These are phyloP conservation scores for Penicillium expansum DNA, from an alignment of 2,329 filamentous ascomycete genomes.

Conservation along the genomic window DNA sequence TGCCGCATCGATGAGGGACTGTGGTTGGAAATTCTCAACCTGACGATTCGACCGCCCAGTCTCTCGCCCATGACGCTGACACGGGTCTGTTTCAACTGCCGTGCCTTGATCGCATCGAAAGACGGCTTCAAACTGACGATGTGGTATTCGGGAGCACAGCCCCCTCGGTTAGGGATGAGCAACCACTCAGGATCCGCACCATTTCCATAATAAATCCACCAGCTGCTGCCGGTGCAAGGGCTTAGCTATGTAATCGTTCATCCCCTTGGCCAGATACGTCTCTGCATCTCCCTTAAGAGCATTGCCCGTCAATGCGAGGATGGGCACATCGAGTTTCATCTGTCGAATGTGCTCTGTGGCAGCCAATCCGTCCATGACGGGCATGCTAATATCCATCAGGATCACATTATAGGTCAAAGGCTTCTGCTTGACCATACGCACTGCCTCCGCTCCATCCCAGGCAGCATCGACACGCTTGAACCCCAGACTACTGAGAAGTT, in stretches of 20 bases:
- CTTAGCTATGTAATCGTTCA: slow-evolving; percentile 58
- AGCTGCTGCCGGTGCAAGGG: slow-evolving; percentile 53
- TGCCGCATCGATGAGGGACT: neutral
- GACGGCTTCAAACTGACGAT: neutral
- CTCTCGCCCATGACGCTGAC: neutral
- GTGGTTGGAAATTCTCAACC: neutral
- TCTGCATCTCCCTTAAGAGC: slow-evolving; percentile 57
- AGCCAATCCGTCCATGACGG: slow-evolving; percentile 46
- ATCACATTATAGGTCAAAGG: slow-evolving; percentile 45
- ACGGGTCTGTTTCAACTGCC: neutral
- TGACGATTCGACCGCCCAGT: neutral
- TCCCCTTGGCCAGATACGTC: slow-evolving; percentile 53
- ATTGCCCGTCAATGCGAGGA: slow-evolving; percentile 57
- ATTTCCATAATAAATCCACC: slow-evolving; percentile 44
- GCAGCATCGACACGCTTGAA: slow-evolving; percentile 45
- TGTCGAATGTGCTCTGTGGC: slow-evolving; percentile 46
- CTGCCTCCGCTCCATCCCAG: slow-evolving; percentile 46
- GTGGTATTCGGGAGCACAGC: neutral
- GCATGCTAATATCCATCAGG: slow-evolving; percentile 51
- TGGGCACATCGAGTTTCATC: slow-evolving; percentile 44
- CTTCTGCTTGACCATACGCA: slow-evolving; percentile 43
- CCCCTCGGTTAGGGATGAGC: neutral
- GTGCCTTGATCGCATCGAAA: neutral
- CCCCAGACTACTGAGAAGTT: slow-evolving; percentile 39
- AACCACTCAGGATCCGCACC: slow-evolving; percentile 28